phyloP scores from a whole-genome alignment of 1,139 yeast species.

The Nakaseomyces sp. region DNA sequence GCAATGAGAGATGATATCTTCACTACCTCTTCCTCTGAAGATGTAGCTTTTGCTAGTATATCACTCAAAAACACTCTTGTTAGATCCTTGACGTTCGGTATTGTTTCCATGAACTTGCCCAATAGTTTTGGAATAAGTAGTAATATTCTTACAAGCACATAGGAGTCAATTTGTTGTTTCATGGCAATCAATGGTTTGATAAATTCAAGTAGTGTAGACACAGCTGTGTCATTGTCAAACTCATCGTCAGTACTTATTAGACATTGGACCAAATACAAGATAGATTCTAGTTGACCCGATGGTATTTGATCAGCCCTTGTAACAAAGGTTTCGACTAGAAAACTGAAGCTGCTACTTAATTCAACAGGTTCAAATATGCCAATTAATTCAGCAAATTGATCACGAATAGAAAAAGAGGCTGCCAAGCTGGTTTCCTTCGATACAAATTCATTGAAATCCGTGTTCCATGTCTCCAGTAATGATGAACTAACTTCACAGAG shows the following conservation, averaged over 20 bases:
- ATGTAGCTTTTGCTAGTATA: conserved; percentile 31
- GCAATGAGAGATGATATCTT: conserved; percentile 46
- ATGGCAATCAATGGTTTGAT: not conserved
- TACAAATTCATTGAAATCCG: conserved; percentile 60
- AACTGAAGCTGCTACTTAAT: not conserved
- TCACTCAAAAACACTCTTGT: conserved; percentile 37
- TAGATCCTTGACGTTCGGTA: conserved; percentile 33
- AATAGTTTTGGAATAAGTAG: conserved; percentile 48
- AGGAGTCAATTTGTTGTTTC: conserved; percentile 12
- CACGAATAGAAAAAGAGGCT: conserved; percentile 42
- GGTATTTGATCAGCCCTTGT: not conserved
- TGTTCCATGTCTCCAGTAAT: conserved; percentile 34
- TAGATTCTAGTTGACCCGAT: conserved; percentile 26
- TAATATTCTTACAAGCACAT: conserved; percentile 39
- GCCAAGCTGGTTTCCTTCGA: conserved; percentile 64
- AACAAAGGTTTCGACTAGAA: not conserved
- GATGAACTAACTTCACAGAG: conserved; percentile 27
- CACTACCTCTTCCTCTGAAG: conserved; percentile 27
- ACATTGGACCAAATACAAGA: conserved; percentile 26
- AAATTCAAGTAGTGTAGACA: conserved; percentile 6
- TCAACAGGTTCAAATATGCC: conserved; percentile 8
- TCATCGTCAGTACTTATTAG: conserved; percentile 19
- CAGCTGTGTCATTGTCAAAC: not conserved
- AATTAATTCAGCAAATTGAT: conserved; percentile 40
- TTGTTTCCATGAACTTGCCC: conserved; percentile 38